phyloP scores from a whole-genome alignment of 345 rosid species.

The Arabis alpina region DNA sequence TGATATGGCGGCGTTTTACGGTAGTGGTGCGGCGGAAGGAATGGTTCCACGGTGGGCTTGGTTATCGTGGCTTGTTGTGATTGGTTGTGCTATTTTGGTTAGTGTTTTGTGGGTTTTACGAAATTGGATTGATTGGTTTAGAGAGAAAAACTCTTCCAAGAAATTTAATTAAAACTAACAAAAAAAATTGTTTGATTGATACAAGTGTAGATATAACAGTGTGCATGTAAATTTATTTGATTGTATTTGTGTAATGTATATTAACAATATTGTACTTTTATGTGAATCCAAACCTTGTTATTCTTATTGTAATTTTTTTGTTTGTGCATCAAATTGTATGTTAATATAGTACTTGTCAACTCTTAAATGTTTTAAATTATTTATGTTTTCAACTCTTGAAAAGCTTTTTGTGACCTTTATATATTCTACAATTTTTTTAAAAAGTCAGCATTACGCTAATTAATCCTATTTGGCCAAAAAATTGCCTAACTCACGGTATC shows the following conservation, averaged over 20 bases:
- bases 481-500: background rate
- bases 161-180: conserved; percentile 1
- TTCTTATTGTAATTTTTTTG: background rate
- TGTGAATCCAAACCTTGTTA: background rate
- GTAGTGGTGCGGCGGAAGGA: conserved; percentile 47
- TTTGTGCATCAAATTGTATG: background rate
- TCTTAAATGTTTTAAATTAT: background rate
- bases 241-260: conserved; percentile 19
- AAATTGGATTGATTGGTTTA: conserved; percentile 64
- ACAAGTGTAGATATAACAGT: background rate
- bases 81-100: conserved; percentile 55
- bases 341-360: background rate
- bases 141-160: conserved; percentile 40
- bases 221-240: conserved; percentile 6
- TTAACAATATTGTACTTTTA: background rate
- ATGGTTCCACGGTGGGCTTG: conserved; percentile 78
- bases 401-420: too few species aligned
- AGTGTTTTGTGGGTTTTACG: conserved; percentile 68
- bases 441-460: background rate
- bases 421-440: too few species aligned
- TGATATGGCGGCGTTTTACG: conserved; percentile 58
- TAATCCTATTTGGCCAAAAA: background rate
- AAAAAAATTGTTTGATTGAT: conserved; percentile 2
- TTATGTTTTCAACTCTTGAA: background rate
- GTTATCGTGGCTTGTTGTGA: conserved; percentile 82